Conservation (phyloP, 768 basidiomycete species). For the Scleroderma citrinum region DNA sequence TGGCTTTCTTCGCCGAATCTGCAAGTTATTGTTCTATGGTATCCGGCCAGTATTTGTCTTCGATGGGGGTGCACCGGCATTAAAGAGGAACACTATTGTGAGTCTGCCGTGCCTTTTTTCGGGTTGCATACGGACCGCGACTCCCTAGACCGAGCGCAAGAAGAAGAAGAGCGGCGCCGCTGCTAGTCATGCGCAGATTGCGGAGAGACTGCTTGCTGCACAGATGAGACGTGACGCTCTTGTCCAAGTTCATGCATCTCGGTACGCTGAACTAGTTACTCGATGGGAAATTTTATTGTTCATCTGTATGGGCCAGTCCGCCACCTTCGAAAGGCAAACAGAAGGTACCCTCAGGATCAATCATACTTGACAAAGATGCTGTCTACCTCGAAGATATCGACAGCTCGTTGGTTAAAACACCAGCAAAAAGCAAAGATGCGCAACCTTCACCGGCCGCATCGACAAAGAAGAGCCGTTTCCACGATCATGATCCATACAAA, state of each 20-base stretch:
- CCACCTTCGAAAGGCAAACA: slow-evolving; percentile 38
- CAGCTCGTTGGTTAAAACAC: slow-evolving; percentile 47
- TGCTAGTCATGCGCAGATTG: slow-evolving; percentile 76
- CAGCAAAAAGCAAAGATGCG: slow-evolving; percentile 24
- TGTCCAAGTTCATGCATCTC: slow-evolving; percentile 44
- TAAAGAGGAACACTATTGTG: slow-evolving; percentile 89
- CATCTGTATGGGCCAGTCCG: slow-evolving; percentile 9
- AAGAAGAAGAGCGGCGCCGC: slow-evolving; percentile 90
- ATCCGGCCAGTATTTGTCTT: slow-evolving; percentile 99
- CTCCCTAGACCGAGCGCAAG: slow-evolving; percentile 70
- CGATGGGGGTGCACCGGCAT: slow-evolving; percentile 88
- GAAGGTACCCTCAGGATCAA: slow-evolving; percentile 39
- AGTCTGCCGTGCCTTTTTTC: slow-evolving; percentile 20
- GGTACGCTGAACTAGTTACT: slow-evolving; percentile 31
- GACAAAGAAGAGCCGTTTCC: slow-evolving; percentile 55
- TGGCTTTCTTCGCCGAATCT: slow-evolving; percentile 84
- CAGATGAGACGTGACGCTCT: slow-evolving; percentile 89
- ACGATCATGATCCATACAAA: slow-evolving; percentile 88
- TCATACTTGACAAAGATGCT: slow-evolving; percentile 60
- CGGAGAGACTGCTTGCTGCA: slow-evolving; percentile 88
- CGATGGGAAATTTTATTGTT: neutral
- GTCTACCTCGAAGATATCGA: slow-evolving; percentile 90
- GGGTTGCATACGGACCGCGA: slow-evolving; percentile 3
- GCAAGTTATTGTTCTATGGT: slow-evolving; percentile 93
- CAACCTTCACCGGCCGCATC: slow-evolving; percentile 43